These are phyloP conservation scores for Rhododendron vialii DNA, from an alignment of 148 eudicot genomes.

Conservation along the genomic window DNA sequence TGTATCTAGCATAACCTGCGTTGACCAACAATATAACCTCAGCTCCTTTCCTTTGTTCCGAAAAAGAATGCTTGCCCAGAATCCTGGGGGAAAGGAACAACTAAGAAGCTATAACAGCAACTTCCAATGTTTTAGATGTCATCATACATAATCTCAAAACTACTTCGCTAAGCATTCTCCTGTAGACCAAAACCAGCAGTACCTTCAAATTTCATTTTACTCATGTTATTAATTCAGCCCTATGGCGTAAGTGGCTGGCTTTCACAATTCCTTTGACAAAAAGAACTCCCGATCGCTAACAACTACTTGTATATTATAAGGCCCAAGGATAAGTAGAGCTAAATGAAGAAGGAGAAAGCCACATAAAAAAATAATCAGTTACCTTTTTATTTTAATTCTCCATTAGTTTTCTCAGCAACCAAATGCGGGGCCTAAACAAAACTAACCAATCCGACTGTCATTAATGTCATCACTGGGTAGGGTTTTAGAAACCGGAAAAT, in stretches of 20 bases:
- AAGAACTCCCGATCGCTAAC: background rate
- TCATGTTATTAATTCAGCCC: background rate
- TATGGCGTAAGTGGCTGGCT: background rate
- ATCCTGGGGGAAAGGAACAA: background rate
- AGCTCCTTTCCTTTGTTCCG: background rate
- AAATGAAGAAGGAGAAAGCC: background rate
- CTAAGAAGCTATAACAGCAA: background rate
- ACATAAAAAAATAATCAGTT: background rate
- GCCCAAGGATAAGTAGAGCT: background rate
- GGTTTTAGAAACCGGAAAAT: too few species aligned
- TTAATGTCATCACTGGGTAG: too few species aligned
- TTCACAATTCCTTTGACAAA: background rate
- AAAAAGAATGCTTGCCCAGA: background rate
- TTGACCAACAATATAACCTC: background rate
- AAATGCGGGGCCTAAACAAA: background rate
- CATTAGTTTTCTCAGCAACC: background rate
- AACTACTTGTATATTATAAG: background rate
- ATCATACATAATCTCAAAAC: background rate
- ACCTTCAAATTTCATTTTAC: background rate
- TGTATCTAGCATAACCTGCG: slow-evolving; percentile 72
- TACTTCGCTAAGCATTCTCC: background rate
- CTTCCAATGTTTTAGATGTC: background rate
- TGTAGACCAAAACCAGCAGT: background rate
- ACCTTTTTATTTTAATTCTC: background rate
- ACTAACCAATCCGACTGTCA: too few species aligned